Evolutionary conservation across 768 basidiomycete genomes (phyloP), one percentile per base, ranked within the genome.

Genomic region (Suillus tomentosus): DNA sequence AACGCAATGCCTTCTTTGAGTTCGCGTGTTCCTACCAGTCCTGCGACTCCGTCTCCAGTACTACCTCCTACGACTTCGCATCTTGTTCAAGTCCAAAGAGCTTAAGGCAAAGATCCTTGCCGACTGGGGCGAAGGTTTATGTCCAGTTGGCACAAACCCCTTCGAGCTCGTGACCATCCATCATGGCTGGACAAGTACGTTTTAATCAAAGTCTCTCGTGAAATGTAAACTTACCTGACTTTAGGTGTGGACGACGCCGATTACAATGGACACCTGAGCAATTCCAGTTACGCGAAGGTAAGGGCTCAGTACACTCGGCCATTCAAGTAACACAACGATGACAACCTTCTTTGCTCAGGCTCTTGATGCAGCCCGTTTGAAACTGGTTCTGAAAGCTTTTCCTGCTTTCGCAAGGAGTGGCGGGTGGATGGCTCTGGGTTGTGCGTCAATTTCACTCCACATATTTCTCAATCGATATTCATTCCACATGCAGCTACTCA

Each of bases 211-310:
- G 34, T 42, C 36, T 45, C 37, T 37, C 63, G 15, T 54, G 62
- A 57, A 10, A 24, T 27, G 59, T 24, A 14, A 58, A 37, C 65
- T 62, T 0, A 64, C 57, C 60, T 11, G 36, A 64, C 34, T 4
- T 62, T 63, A 90, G 89, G 81, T 62, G 68, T 87, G 8, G 91
- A 93, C 66, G 92, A 93, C 51, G 82, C 83, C 50, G 92, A 94
- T 74, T 87, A 87, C 69, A 86, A 90, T 70, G 72, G 82, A 14
- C 92, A 94, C 70, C 79, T 94, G 64, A 92, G 90, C 72, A 94
- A 94, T 70, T 92, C 91, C 0, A 88, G 85, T 60, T 94, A 94
- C 66, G 84, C 89, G 5, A 92, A 91, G 80, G 89, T 85, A 63
- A 17, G 77, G 68, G 22, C 17, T 50, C 22, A 11, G 10, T 15